Evolutionary conservation across 169 alveolate species (phyloP).

Genomic region (Plasmodium ovale): DNA sequence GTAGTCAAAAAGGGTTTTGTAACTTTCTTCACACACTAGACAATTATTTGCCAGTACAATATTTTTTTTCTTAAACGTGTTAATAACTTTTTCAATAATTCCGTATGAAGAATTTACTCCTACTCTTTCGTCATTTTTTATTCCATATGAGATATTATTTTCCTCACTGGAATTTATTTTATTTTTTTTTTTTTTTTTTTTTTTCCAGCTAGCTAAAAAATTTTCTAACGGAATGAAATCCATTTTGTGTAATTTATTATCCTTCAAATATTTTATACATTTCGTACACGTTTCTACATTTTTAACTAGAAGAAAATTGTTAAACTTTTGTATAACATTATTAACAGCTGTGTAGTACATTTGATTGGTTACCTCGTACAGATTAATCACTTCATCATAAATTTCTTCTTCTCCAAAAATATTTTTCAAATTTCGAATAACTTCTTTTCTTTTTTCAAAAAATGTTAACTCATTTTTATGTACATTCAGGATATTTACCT

Average conservation of each 20-base stretch:
- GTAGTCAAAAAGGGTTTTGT: conserved; percentile 27
- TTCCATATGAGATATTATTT: not conserved
- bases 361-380: conserved; percentile 79
- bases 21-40: conserved; percentile 41
- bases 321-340: conserved; percentile 78
- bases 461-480: conserved; percentile 77
- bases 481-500: conserved; percentile 73
- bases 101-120: not conserved
- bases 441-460: conserved; percentile 74
- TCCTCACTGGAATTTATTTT: not conserved
- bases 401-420: conserved; percentile 74
- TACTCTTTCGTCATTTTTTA: not conserved
- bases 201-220: conserved; percentile 17
- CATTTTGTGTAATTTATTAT: conserved; percentile 75
- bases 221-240: conserved; percentile 81
- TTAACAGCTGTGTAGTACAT: conserved; percentile 78
- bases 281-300: conserved; percentile 62
- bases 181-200: conserved; percentile 66
- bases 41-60: conserved; percentile 55
- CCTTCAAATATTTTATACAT: conserved; percentile 77
- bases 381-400: conserved; percentile 80
- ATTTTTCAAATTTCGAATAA: conserved; percentile 74
- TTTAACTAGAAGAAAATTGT: conserved; percentile 77
- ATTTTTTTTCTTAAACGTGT: conserved; percentile 32
- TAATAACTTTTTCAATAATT: conserved; percentile 25